Base-by-base conservation (phyloP, 805 yeast species). In the Pichia membranifaciens region DNA sequence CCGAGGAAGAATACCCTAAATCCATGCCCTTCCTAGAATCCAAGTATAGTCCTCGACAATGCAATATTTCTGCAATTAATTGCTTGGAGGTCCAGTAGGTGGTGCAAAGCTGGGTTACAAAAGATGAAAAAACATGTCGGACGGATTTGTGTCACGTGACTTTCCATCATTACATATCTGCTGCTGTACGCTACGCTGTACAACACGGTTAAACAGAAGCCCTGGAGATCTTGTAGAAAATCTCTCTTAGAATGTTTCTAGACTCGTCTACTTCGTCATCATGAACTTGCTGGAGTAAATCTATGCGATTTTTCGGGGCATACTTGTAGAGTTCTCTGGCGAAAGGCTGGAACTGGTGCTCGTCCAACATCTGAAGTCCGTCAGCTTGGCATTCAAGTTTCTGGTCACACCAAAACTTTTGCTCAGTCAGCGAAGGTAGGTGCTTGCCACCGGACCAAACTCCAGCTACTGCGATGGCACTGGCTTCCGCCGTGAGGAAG, bases 391-490 rank as follows among this genome's bases (percentile, higher is more conserved):
- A 53, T 17, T 33, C 48, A 23, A 48, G 41, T 34, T 52, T 44
- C 16, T 29, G 44, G 5, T 16, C 21, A 28, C 33, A 15, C 25
- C 33, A 40, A 16, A 28, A 16, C n/a, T 18, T 38, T 38, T 55
- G 58, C 8, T 49, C 50, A 10, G 50, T 50, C 3, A 57, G 54
- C 0, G 72, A 39, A 2, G 82, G 81, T 28, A 76, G 56, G 10
- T 51, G 16, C n/a, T 57, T 60, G 20, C 59, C 58, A 22, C 68
- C 68, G 1, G 77, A 65, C 82, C 81, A 78, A 9, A 75, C 74
- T 6, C 82, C 82, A 9, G 79, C 77, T 36, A 77, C 61, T 0
- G 79, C 78, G 12, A 78, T 74, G 1, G 79, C 73, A 44, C 67
- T 62, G 0, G 75, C 64, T 53, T 78, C 83, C 46, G 77, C 71